Evolutionary conservation across 768 basidiomycete species (phyloP), one percentile per base, ranked within the genome.

Genomic region (Exsudoporus frostii): DNA sequence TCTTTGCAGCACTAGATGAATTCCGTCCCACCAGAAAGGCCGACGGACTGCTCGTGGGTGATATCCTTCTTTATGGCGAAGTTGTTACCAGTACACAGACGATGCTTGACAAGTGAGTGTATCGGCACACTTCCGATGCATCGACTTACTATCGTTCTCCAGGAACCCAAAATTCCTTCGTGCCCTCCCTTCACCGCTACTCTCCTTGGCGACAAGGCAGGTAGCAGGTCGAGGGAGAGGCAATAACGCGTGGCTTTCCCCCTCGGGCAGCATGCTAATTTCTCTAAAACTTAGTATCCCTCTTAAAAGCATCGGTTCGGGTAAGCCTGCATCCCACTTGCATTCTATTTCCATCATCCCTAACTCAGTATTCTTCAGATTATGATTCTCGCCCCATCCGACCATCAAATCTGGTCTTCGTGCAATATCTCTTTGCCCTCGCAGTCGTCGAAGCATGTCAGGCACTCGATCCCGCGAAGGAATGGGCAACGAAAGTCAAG

Each of bases 51-150:
- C 79, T 81, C 3, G 67, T 89, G 5, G 94, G 94, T 0, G 92
- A 95, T 54, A 78, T 82, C 34, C 65, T 98, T 27, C 59, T 95
- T 9, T 98, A 98, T 58, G 87, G 89, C 30, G 92, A 97, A 68
- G 84, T 84, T 0, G 88, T 99, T 11, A 92, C 92, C 2, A 94
- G 91, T 59, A 98, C 96, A 0, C 97, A 98, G 67, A 94, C 92
- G 2, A 83, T 98, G 81, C 76, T 98, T 5, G 92, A 97, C 65
- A 90, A 85, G 96, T 94, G 58, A 71, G 87, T 71, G 1, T 24
- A 22, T 33, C 24, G 3, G 4, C 13, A 17, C 17, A 1, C 22
- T 32, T 37, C 22, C 10, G 14, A 22, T 38, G 33, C 43, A 7
- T 25, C 11, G 1, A 11, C 40, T 57, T 24, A 59, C 20, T 30